Evolutionary conservation across 768 basidiomycete species (phyloP).

Genomic region (Sporobolomyces roseus): DNA sequence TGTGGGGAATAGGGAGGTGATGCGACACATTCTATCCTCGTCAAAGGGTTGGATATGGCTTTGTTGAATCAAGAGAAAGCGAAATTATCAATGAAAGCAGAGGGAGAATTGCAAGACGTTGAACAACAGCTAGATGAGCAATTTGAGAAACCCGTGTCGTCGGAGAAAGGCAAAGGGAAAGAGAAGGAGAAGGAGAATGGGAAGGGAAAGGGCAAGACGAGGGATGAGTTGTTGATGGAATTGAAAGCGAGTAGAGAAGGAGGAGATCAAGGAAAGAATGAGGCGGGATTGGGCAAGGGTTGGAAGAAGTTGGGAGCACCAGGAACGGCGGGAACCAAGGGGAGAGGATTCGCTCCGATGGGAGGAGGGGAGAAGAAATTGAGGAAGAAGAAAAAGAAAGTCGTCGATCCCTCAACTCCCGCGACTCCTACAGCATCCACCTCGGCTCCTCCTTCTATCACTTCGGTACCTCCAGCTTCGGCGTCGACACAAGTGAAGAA

Average conservation of each 20-base stretch:
- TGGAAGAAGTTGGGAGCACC: conserved; percentile 15
- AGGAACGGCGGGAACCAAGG: not conserved
- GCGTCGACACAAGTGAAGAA: not conserved
- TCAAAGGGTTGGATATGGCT: conserved; percentile 83
- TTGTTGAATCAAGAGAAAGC: conserved; percentile 80
- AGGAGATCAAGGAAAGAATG: not conserved
- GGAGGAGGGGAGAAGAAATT: conserved; percentile 26
- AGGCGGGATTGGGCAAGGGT: conserved; percentile 15
- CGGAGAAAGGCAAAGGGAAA: not conserved
- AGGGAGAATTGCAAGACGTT: conserved; percentile 55
- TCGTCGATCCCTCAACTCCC: not conserved
- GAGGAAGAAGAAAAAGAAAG: conserved; percentile 38
- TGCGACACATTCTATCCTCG: conserved; percentile 75
- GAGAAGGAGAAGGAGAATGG: not conserved
- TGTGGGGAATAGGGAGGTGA: conserved; percentile 60
- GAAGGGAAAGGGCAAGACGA: not conserved
- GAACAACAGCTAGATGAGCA: conserved; percentile 69
- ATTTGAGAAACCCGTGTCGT: conserved; percentile 2
- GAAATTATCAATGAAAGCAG: conserved; percentile 52
- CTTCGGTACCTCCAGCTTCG: not conserved
- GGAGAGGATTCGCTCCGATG: not conserved
- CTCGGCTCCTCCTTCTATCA: no score
- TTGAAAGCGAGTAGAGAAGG: conserved; percentile 16
- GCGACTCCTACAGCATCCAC: not conserved
- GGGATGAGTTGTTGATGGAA: not conserved